Evolutionary conservation across 1,139 yeast genomes (phyloP).

Genomic region (Chernovozyma sophiae-reginae): DNA sequence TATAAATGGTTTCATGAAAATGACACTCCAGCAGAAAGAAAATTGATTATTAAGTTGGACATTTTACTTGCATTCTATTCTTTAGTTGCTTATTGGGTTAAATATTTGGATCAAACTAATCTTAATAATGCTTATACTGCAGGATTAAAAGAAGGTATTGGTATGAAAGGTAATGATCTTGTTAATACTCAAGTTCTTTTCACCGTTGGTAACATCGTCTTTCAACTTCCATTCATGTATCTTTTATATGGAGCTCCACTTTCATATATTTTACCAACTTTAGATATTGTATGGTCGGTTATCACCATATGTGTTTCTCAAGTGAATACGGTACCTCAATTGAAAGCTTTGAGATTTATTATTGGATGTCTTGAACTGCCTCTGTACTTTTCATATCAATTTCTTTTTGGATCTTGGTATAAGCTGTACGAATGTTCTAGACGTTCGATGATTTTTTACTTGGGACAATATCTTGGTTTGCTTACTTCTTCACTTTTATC

Average conservation of each 20-base stretch:
- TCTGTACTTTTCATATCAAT: conserved; percentile 56
- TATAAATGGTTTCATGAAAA: conserved; percentile 61
- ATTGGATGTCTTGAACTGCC: conserved; percentile 58
- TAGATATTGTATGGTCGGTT: conserved; percentile 65
- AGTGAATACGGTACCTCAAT: conserved; percentile 42
- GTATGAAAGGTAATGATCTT: conserved; percentile 64
- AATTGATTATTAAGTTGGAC: conserved; percentile 58
- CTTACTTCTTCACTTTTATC: conserved; percentile 63
- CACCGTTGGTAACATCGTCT: conserved; percentile 54
- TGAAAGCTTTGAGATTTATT: conserved; percentile 56
- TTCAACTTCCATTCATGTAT: conserved; percentile 50
- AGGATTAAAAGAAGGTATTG: conserved; percentile 55
- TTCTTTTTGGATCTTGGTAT: conserved; percentile 46
- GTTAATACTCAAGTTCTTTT: conserved; percentile 58
- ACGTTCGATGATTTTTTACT: conserved; percentile 57
- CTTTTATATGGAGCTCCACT: conserved; percentile 42
- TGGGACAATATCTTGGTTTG: conserved; percentile 59
- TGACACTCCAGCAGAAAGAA: conserved; percentile 53
- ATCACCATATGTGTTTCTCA: conserved; percentile 55
- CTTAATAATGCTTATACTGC: conserved; percentile 68
- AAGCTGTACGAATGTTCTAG: conserved; percentile 46
- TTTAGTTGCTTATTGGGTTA: conserved; percentile 66
- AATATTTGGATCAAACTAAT: conserved; percentile 59
- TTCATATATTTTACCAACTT: conserved; percentile 50
- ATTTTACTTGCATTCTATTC: conserved; percentile 55